Conservation (phyloP, 2,329 filamentous ascomycete genomes). For the Epichloe bromicola region DNA sequence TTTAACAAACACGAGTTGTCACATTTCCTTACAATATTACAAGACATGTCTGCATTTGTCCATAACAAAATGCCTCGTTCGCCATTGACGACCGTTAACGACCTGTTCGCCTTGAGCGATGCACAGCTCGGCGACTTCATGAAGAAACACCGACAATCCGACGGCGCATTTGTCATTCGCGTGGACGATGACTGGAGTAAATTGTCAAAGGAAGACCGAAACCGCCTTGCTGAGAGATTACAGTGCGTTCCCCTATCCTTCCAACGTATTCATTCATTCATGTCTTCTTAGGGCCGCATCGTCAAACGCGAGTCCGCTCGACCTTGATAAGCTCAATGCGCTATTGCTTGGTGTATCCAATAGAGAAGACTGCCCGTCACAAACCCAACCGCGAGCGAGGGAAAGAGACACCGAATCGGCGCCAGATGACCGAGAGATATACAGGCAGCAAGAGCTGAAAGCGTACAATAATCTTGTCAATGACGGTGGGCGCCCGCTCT, state of each 20-base stretch:
- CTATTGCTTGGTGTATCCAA: constrained; percentile 7
- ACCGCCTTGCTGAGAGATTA: constrained; percentile 9
- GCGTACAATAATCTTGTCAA: constrained; percentile 17
- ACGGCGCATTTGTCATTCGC: constrained; percentile 8
- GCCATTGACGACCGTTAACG: not conserved
- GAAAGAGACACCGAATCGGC: constrained; percentile 1
- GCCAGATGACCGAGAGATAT: not conserved
- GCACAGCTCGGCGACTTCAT: constrained; percentile 10
- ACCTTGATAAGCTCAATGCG: constrained; percentile 11
- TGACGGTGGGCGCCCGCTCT: constrained; percentile 19
- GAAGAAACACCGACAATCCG: constrained; percentile 5
- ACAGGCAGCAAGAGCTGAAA: constrained; percentile 8
- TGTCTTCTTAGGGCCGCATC: not conserved
- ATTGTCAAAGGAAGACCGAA: constrained; percentile 7
- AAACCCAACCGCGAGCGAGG: not conserved
- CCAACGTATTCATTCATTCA: not conserved
- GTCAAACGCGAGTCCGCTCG: constrained; percentile 7
- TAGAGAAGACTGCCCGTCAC: not conserved
- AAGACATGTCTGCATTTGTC: not conserved
- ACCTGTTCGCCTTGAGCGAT: constrained; percentile 9
- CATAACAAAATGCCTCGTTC: not conserved
- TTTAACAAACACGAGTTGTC: no score
- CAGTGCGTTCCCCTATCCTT: constrained; percentile 5
- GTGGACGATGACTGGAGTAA: constrained; percentile 7
- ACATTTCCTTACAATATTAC: not conserved